Conservation (phyloP, 257 asterid species). For the Anisodus acutangulus region DNA sequence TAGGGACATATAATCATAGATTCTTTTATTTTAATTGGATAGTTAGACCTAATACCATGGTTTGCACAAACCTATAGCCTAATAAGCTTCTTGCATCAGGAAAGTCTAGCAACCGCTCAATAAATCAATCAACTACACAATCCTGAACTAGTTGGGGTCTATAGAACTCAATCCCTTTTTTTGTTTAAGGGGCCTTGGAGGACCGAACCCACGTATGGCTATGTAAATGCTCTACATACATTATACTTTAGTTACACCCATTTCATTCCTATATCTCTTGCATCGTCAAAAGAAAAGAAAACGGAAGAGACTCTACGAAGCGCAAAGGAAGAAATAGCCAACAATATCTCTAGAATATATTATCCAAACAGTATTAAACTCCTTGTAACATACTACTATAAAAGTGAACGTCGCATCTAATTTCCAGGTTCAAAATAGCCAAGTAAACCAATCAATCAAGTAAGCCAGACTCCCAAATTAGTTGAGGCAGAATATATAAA, state of each 20-base stretch:
- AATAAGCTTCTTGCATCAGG: constrained; percentile 10
- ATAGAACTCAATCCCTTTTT: too few species aligned
- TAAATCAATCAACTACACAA: background rate
- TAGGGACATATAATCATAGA: background rate
- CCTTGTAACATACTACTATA: background rate
- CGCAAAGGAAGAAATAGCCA: background rate
- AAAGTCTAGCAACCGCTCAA: background rate
- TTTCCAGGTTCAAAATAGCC: background rate
- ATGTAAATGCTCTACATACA: background rate
- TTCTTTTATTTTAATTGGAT: too few species aligned
- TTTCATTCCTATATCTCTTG: background rate
- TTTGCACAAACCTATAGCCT: background rate
- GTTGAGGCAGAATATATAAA: background rate
- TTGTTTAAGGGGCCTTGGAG: too few species aligned
- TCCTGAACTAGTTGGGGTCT: background rate
- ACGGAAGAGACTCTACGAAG: background rate
- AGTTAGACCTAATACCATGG: background rate
- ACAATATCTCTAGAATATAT: background rate
- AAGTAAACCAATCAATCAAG: background rate
- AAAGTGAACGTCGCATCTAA: background rate
- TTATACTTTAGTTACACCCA: background rate
- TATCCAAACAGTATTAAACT: background rate
- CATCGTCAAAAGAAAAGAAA: background rate
- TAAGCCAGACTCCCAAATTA: background rate
- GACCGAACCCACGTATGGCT: background rate